Percentiles rank a stretch among this genome's conserved stretches.
These are phyloP conservation scores for Hymenoscyphus infarciens DNA, from an alignment of 2,329 filamentous ascomycete genomes.

Conservation along the genomic window DNA sequence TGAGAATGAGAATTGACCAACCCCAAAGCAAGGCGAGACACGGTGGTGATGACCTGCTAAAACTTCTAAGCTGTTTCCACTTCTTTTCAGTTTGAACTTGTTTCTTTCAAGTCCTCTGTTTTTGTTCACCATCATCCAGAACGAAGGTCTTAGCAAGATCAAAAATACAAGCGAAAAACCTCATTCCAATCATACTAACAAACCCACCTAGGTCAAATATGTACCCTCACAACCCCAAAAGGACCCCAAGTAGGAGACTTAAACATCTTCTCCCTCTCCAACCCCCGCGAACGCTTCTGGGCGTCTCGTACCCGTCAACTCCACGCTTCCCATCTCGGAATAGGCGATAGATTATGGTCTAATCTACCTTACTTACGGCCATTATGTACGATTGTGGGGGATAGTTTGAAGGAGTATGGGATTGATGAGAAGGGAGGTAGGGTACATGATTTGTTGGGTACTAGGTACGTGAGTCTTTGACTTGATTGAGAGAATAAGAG, in stretches of 20 bases:
- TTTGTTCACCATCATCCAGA: not conserved
- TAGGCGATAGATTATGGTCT: slow-evolving; percentile 73
- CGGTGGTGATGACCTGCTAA: no score
- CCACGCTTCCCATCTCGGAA: slow-evolving; percentile 69
- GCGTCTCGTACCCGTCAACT: slow-evolving; percentile 74
- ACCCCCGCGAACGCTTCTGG: slow-evolving; percentile 81
- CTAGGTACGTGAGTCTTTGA: slow-evolving; percentile 33
- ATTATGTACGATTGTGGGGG: slow-evolving; percentile 65
- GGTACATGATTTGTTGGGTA: slow-evolving; percentile 77
- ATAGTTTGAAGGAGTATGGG: slow-evolving; percentile 62
- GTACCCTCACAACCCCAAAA: slow-evolving; percentile 70
- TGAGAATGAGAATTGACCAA: no score
- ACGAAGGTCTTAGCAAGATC: not conserved
- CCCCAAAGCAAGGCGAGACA: no score
- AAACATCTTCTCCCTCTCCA: slow-evolving; percentile 75
- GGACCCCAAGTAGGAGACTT: slow-evolving; percentile 80
- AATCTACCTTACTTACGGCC: slow-evolving; percentile 74
- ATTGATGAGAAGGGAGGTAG: slow-evolving; percentile 60
- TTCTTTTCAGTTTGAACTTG: no score
- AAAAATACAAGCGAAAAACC: no score
- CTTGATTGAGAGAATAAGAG: not conserved
- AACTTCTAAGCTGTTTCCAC: no score
- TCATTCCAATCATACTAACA: no score
- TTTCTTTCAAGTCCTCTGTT: no score
- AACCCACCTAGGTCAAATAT: slow-evolving; percentile 52